Conservation (phyloP, 345 rosid species). For the Melastoma malabathricum region DNA sequence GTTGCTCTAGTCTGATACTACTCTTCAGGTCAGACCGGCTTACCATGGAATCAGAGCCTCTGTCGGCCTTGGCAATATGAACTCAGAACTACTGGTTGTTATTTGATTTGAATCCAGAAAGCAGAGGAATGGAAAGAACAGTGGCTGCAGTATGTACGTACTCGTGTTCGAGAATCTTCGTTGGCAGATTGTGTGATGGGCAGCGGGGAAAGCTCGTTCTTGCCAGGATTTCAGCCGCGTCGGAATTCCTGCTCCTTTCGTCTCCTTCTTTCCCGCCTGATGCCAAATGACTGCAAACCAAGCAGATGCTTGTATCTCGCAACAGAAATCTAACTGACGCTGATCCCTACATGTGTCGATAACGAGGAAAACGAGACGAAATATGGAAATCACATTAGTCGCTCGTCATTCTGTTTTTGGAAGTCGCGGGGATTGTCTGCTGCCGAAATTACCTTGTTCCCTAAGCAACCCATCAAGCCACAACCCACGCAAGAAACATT, state of each 20-base stretch:
- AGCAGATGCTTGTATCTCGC: slow-evolving; percentile 16
- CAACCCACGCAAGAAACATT: slow-evolving; percentile 14
- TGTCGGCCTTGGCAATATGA: no score
- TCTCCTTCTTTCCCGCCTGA: slow-evolving; percentile 14
- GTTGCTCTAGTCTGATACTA: no score
- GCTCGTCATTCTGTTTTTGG: no score
- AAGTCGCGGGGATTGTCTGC: no score
- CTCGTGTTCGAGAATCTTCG: slow-evolving; percentile 12
- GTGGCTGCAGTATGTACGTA: not conserved
- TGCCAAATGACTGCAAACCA: slow-evolving; percentile 14
- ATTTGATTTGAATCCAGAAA: no score
- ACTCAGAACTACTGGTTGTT: no score
- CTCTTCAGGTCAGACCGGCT: no score
- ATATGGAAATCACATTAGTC: not conserved
- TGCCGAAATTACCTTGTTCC: slow-evolving; percentile 13
- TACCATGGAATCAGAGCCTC: no score
- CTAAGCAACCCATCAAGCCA: slow-evolving; percentile 19
- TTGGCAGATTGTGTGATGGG: slow-evolving; percentile 3
- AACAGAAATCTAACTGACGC: slow-evolving; percentile 12
- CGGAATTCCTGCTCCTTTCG: slow-evolving; percentile 7
- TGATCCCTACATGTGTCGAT: slow-evolving; percentile 6
- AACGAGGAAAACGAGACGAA: not conserved
- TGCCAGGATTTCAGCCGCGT: slow-evolving; percentile 9
- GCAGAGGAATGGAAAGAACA: no score
- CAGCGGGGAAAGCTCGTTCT: slow-evolving; percentile 10